Evolutionary conservation across 352 stramenopile genomes (phyloP).

Genomic region (Globisporangium okanoganense): DNA sequence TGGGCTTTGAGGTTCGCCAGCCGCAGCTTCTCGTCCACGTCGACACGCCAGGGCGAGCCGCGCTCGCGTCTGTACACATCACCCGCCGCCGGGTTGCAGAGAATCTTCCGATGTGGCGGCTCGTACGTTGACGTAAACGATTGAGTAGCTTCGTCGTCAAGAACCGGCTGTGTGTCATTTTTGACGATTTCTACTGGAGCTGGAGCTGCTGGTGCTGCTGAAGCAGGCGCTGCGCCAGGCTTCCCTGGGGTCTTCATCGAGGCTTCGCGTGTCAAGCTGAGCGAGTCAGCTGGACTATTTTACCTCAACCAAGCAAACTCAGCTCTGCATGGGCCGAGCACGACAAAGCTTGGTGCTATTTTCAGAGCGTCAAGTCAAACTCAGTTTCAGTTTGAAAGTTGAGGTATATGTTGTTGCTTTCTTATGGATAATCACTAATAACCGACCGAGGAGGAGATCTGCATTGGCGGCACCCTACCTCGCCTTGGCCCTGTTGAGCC

Average conservation of each 20-base stretch:
- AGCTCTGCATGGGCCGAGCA: background rate
- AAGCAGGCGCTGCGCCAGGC: background rate
- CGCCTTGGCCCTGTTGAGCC: too few relatives aligned
- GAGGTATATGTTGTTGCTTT: too few relatives aligned
- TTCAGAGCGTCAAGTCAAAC: background rate
- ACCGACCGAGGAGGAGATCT: too few relatives aligned
- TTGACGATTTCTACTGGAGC: background rate
- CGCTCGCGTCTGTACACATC: slow-evolving; percentile 63
- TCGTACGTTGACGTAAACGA: background rate
- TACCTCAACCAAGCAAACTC: too few relatives aligned
- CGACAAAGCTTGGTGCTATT: background rate
- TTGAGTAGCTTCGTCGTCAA: background rate
- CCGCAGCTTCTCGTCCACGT: slow-evolving; percentile 35
- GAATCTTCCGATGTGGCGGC: slow-evolving; percentile 31
- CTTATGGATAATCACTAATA: too few relatives aligned
- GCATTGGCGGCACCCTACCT: too few relatives aligned
- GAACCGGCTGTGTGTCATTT: background rate
- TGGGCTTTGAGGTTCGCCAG: slow-evolving; percentile 36
- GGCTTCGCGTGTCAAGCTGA: background rate
- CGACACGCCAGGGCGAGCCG: slow-evolving; percentile 43
- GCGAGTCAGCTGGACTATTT: background rate
- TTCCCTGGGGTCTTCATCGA: slow-evolving; percentile 8
- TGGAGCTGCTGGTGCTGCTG: background rate
- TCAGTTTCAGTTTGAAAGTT: too few relatives aligned
- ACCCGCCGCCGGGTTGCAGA: slow-evolving; percentile 52